These are phyloP conservation scores for Bromus sterilis DNA, from an alignment of 176 grass and related monocot genomes.

Conservation along the genomic window DNA sequence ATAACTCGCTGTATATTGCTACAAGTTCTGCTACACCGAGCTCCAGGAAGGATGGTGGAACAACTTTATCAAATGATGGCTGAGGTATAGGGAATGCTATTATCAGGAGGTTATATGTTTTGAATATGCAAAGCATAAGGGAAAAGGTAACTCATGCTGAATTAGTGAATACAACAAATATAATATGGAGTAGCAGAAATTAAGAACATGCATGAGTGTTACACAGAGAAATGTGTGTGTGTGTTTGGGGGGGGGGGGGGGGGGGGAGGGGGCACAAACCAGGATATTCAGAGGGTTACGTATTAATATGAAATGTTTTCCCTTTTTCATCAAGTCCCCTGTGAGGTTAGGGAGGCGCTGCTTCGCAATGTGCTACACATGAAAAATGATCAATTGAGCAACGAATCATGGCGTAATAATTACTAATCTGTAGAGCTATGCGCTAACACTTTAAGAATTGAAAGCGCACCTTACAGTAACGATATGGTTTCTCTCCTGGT, in stretches of 20 bases:
- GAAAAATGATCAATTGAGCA: background rate
- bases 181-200: background rate
- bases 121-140: background rate
- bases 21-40: conserved; percentile 81
- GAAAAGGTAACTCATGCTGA: background rate
- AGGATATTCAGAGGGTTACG: conserved; percentile 81
- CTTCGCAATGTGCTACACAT: conserved; percentile 84
- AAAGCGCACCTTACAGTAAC: conserved; percentile 83
- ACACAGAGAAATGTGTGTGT: background rate
- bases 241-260: no score
- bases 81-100: conserved; percentile 30
- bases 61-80: conserved; percentile 88
- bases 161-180: background rate
- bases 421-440: conserved; percentile 2
- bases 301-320: conserved; percentile 98
- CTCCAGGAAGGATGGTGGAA: conserved; percentile 78
- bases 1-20: conserved; percentile 84
- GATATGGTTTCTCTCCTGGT: conserved; percentile 60
- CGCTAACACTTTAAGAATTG: background rate
- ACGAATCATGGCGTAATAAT: background rate
- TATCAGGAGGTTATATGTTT: background rate
- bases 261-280: conserved; percentile 56
- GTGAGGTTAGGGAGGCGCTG: conserved; percentile 66
- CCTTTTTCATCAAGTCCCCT: conserved; percentile 75
- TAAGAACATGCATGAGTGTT: background rate